Base-by-base conservation (phyloP, 441 rosid genomes). In the Isatis lusitanica region DNA sequence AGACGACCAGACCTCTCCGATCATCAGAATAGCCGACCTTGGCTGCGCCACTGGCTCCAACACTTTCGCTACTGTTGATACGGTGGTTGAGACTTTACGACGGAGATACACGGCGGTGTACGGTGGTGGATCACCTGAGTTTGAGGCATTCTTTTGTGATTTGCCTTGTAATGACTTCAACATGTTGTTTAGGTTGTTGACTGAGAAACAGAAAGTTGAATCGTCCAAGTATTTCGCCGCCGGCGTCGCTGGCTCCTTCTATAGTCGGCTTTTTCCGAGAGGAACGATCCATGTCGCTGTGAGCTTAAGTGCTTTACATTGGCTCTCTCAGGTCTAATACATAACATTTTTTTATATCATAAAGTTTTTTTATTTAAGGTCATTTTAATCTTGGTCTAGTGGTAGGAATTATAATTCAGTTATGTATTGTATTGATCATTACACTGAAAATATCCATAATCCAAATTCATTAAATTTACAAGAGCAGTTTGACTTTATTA, bases 31-130 rank as follows among this genome's bases (percentile, higher is more conserved):
- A 35, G 80, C 80, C 44, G 89, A 85, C 61, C 78, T 85, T 61
- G 89, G 89, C 46, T 85, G 89, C 59, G 89, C 87, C 40, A 82
- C 85, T 36, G 89, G 85, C 13, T 61, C 82, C 78, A 83, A 85
- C 71, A 79, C 89, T 6, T 72, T 83, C 74, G 64, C 78, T 35
- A 80, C 79, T 0, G 74, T 82, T 4, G 83, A 83, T 56, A 74
- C 75, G 75, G 78, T 77, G 51, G 76, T 77, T 5, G 74, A 77
- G 36, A 59, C 76, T 4, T 51, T 77, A 66, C 63, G 39, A 2
- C n/a, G 63, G 40, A 63, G 75, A 56, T 65, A 47, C 56, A 64
- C 59, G 31, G 36, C 67, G 7, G 43, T 46, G 33, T 53, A n/a
- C 70, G 75, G 61, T 33, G 61, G 46, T 38, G 55, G 28, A 0